Evolutionary conservation across 2,329 filamentous ascomycete genomes (phyloP).

Genomic region (Colletotrichum abscissum): DNA sequence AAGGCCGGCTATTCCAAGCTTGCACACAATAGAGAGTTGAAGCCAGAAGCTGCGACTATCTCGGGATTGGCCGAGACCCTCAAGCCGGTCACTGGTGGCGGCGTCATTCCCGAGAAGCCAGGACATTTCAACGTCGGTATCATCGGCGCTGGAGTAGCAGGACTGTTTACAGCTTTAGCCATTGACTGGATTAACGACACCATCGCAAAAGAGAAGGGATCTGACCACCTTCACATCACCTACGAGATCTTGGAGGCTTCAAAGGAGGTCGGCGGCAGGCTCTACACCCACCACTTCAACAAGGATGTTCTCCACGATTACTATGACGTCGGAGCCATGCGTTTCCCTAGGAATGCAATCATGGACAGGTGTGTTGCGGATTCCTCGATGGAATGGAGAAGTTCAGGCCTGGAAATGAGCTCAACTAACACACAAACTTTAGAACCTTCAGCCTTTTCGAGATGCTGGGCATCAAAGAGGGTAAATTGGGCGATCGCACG

Average conservation of each 20-base stretch:
- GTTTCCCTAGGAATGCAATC: conserved; percentile 46
- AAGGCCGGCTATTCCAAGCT: background rate
- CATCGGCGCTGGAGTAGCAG: conserved; percentile 51
- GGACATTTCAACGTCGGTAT: conserved; percentile 42
- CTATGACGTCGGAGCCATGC: conserved; percentile 55
- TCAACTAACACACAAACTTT: background rate
- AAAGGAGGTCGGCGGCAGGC: conserved; percentile 45
- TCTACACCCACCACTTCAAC: conserved; percentile 48
- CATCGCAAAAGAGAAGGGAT: conserved; percentile 28
- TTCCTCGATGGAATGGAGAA: no score
- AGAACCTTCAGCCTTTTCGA: background rate
- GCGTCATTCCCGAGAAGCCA: background rate
- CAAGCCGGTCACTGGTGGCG: background rate
- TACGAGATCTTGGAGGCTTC: conserved; percentile 48
- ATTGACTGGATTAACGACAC: conserved; percentile 41
- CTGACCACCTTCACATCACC: conserved; percentile 48
- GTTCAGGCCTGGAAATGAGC: no score
- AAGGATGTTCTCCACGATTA: conserved; percentile 45
- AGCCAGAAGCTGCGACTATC: background rate
- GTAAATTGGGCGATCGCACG: background rate
- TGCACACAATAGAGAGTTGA: no score
- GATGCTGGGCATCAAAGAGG: background rate
- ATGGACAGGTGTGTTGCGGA: conserved; percentile 38
- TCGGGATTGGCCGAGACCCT: background rate
- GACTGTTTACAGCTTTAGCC: conserved; percentile 48